Evolutionary conservation across 2,329 filamentous ascomycete genomes (phyloP), one percentile per base, ranked within the genome.

Genomic region (Coniosporium uncinatum): DNA sequence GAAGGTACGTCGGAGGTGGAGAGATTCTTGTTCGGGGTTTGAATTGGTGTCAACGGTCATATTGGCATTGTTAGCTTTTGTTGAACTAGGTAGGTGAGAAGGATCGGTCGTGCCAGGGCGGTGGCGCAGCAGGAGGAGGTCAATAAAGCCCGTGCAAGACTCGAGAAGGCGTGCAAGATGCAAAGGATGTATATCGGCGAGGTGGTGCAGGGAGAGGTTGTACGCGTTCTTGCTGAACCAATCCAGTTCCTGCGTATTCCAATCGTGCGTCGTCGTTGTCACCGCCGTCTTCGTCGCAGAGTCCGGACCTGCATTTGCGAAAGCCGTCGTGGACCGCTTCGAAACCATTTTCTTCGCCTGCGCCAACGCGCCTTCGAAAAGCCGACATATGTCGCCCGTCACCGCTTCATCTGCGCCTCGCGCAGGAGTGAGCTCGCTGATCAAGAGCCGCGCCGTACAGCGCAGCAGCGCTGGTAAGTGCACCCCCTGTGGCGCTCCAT

Each of bases 161-260:
- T n/a, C n/a, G n/a, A n/a, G n/a, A n/a, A n/a, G n/a, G 3, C 75
- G 67, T 3, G 81, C 55, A 0, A 83, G 66, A 37, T 71, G 60
- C 5, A 59, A 56, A 1, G 81, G 68, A 19, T 74, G 57, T 70
- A 83, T 82, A 1, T 75, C 66, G 2, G 71, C 69, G 49, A 72
- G 74, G 43, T 82, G 70, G 45, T 80, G 78, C 4, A 91, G 61
- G 0, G 81, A 82, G 5, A 89, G 59, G 49, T 93, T 94, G 66
- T 94, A 95, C 1, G 84, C 75, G 47, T 86, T 91, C 47, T 82
- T 82, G 29, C 82, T 83, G 56, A 95, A 90, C 88, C 88, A 95
- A 49, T 90, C 76, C 3, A 94, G 68, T 51, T 95, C 88, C 3
- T 70, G 58, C 1, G 72, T 43, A 1, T 73, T 76, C n/a, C 53